Conservation (phyloP, 352 stramenopile genomes). For the Phytopythium mirpurense region DNA sequence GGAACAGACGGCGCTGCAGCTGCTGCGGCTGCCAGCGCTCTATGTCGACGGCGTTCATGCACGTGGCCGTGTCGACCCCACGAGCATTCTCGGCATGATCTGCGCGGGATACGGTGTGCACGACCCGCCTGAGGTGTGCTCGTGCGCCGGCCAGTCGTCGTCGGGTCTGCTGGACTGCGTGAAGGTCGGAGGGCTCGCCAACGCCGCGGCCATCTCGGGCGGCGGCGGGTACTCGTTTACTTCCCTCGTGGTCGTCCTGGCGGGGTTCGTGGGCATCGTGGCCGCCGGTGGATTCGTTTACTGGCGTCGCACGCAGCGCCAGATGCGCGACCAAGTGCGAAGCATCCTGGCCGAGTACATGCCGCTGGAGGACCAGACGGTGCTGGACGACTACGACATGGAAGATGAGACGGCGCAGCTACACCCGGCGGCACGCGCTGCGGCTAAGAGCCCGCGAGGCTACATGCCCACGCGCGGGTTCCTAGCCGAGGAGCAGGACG, state of each 20-base stretch:
- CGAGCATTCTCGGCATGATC: slow-evolving; percentile 81
- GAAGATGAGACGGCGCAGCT: slow-evolving; percentile 42
- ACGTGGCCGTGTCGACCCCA: slow-evolving; percentile 86
- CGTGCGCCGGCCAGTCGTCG: slow-evolving; percentile 63
- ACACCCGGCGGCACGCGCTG: slow-evolving; percentile 61
- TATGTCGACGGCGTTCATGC: slow-evolving; percentile 95
- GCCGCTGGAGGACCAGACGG: slow-evolving; percentile 87
- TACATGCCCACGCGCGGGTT: slow-evolving; percentile 85
- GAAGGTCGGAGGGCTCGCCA: slow-evolving; percentile 63
- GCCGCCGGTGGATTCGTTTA: slow-evolving; percentile 82
- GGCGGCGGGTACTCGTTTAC: slow-evolving; percentile 74
- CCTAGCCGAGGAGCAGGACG: slow-evolving; percentile 71
- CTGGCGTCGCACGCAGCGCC: slow-evolving; percentile 87
- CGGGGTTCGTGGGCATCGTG: slow-evolving; percentile 72
- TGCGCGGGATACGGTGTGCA: slow-evolving; percentile 81
- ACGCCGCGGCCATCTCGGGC: slow-evolving; percentile 48
- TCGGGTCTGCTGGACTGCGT: slow-evolving; percentile 61
- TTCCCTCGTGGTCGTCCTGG: slow-evolving; percentile 82
- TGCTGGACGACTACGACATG: slow-evolving; percentile 64
- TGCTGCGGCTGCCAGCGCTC: slow-evolving; percentile 90
- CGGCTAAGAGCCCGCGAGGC: slow-evolving; percentile 76
- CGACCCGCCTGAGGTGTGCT: slow-evolving; percentile 73
- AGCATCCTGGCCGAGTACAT: slow-evolving; percentile 97
- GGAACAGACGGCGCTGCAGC: slow-evolving; percentile 85
- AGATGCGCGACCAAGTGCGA: slow-evolving; percentile 95